Percentiles rank a stretch among this genome's conserved stretches.
Conservation (phyloP, 1,284 basidiomycete species). For the Pseudozyma thailandica region DNA sequence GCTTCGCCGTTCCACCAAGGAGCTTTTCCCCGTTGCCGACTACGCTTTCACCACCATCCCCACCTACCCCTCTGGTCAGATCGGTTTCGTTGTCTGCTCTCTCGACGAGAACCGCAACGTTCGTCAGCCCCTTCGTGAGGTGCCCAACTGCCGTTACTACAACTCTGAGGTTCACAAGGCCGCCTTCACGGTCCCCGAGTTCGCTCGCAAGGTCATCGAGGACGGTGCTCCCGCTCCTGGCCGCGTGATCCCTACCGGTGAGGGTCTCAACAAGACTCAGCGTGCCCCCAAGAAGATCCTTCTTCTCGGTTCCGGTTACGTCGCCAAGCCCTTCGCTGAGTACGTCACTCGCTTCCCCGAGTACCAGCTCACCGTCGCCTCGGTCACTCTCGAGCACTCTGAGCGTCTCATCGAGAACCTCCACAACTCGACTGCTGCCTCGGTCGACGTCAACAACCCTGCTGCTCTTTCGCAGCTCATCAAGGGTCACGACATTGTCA, state of each 20-base stretch:
- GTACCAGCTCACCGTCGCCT: slow-evolving; percentile 81
- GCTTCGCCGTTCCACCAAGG: slow-evolving; percentile 78
- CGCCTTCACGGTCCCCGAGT: slow-evolving; percentile 91
- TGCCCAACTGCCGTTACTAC: slow-evolving; percentile 80
- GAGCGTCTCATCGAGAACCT: slow-evolving; percentile 77
- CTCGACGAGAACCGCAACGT: slow-evolving; percentile 72
- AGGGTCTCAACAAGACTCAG: slow-evolving; percentile 68
- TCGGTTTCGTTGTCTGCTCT: slow-evolving; percentile 92
- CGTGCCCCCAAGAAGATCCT: slow-evolving; percentile 78
- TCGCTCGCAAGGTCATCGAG: slow-evolving; percentile 74
- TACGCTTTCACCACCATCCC: slow-evolving; percentile 98
- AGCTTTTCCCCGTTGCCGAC: slow-evolving; percentile 84
- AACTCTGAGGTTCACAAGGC: slow-evolving; percentile 83
- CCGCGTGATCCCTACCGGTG: slow-evolving; percentile 70
- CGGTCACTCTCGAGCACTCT: slow-evolving; percentile 71
- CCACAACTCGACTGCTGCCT: slow-evolving; percentile 77
- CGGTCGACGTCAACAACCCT: slow-evolving; percentile 83
- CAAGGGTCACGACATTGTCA: slow-evolving; percentile 88
- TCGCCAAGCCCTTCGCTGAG: slow-evolving; percentile 92
- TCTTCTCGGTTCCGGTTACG: slow-evolving; percentile 92
- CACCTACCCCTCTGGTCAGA: slow-evolving; percentile 96
- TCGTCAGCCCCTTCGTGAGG: slow-evolving; percentile 72
- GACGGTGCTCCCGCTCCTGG: slow-evolving; percentile 62
- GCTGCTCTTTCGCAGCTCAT: slow-evolving; percentile 82
- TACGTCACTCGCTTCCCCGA: slow-evolving; percentile 85